phyloP scores from a whole-genome alignment of 352 stramenopile genomes.

The Phytophthora pini region DNA sequence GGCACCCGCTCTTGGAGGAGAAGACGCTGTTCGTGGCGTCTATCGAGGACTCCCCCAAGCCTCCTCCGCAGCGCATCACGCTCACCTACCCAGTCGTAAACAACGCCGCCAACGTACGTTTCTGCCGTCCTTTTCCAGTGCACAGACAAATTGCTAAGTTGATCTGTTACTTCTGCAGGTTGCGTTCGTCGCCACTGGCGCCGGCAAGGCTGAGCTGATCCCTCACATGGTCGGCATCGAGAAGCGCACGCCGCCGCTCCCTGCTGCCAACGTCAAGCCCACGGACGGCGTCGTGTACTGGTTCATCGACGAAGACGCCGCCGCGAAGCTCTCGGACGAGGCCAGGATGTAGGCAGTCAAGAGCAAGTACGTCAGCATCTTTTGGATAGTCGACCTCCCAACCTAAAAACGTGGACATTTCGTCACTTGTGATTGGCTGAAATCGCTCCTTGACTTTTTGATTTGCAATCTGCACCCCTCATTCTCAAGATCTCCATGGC shows the following conservation, averaged over 20 bases:
- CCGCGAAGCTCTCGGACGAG: conserved; percentile 57
- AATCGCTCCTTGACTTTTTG: not conserved
- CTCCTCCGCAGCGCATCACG: conserved; percentile 96
- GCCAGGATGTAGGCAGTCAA: conserved; percentile 36
- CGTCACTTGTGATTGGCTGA: conserved; percentile 10
- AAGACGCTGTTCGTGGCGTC: conserved; percentile 85
- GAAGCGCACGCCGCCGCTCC: conserved; percentile 63
- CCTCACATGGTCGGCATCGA: conserved; percentile 79
- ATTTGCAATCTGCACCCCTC: conserved; percentile 12
- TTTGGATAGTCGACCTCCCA: conserved; percentile 3
- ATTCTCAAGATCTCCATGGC: conserved; percentile 33
- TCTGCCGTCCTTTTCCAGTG: not conserved
- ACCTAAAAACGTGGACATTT: conserved; percentile 3
- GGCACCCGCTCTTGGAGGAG: conserved; percentile 93
- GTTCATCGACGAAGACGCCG: conserved; percentile 87
- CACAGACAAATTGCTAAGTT: conserved; percentile 11
- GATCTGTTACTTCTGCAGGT: conserved; percentile 55
- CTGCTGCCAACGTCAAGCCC: conserved; percentile 76
- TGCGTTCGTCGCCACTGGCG: conserved; percentile 91
- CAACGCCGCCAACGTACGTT: conserved; percentile 78
- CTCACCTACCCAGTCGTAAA: conserved; percentile 97
- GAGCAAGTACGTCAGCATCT: conserved; percentile 1
- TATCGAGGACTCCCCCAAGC: conserved; percentile 99
- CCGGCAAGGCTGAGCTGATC: conserved; percentile 90
- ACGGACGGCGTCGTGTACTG: conserved; percentile 79